These are phyloP conservation scores for Torulaspora gathmanii DNA, from an alignment of 805 yeast genomes.

Conservation along the genomic window DNA sequence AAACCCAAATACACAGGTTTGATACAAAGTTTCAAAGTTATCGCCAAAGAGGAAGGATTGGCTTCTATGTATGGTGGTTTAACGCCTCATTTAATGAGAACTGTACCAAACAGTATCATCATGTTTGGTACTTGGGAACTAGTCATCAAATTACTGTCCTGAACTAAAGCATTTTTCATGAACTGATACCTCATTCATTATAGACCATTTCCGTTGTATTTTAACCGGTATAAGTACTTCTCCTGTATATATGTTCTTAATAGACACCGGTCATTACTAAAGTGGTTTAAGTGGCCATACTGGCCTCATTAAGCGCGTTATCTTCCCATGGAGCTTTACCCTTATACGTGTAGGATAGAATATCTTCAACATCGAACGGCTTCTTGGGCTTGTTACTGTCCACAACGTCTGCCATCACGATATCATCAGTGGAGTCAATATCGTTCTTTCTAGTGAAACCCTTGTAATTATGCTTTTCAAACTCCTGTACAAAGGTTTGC, in stretches of 20 bases:
- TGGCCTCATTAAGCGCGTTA: background rate
- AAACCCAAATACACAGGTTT: slow-evolving; percentile 85
- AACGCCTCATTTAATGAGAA: slow-evolving; percentile 93
- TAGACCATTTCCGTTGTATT: slow-evolving; percentile 2
- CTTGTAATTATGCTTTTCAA: slow-evolving; percentile 54
- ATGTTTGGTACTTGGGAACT: slow-evolving; percentile 99
- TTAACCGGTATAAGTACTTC: background rate
- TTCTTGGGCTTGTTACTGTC: slow-evolving; percentile 22
- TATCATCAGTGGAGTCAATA: slow-evolving; percentile 25
- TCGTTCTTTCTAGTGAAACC: slow-evolving; percentile 56
- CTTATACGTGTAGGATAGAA: slow-evolving; percentile 44
- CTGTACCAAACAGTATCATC: slow-evolving; percentile 95
- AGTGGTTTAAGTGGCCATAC: slow-evolving; percentile 7
- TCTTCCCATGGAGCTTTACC: slow-evolving; percentile 32
- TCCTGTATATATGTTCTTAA: slow-evolving; percentile 4
- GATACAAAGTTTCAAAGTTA: slow-evolving; percentile 75
- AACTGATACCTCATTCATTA: slow-evolving; percentile 2
- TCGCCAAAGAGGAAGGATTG: slow-evolving; percentile 89
- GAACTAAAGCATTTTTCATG: slow-evolving; percentile 2
- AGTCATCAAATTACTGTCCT: slow-evolving; percentile 54
- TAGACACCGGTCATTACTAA: background rate
- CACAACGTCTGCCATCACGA: slow-evolving; percentile 16
- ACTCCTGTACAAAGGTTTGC: slow-evolving; percentile 47
- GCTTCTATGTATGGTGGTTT: slow-evolving; percentile 94
- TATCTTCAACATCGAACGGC: slow-evolving; percentile 38